Percentiles rank a stretch among this genome's conserved stretches.
These are phyloP conservation scores for Allodekkera sacchari DNA, from an alignment of 805 yeast genomes.

Conservation along the genomic window DNA sequence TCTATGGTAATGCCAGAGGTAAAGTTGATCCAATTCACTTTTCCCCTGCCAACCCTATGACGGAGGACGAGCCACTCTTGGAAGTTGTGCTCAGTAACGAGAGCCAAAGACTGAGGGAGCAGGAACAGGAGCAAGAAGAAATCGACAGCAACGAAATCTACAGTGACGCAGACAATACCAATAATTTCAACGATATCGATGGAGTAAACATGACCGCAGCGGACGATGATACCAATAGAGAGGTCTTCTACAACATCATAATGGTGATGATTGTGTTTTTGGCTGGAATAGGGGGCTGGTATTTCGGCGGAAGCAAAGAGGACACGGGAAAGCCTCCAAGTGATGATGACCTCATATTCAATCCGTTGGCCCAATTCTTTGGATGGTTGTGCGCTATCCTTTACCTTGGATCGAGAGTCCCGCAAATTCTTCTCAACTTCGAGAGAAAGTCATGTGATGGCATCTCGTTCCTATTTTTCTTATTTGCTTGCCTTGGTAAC, in stretches of 20 bases:
- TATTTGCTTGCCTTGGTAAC: constrained; percentile 93
- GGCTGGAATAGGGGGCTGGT: constrained; percentile 88
- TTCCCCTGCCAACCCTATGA: constrained; percentile 83
- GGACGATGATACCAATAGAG: constrained; percentile 12
- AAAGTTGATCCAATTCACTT: constrained; percentile 67
- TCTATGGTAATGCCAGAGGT: constrained; percentile 56
- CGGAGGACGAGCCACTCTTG: constrained; percentile 51
- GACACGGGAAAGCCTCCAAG: constrained; percentile 24
- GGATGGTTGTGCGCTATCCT: constrained; percentile 75
- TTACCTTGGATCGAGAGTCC: constrained; percentile 82
- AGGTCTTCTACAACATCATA: constrained; percentile 28
- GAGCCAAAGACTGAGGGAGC: not conserved
- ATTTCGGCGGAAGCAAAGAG: constrained; percentile 34
- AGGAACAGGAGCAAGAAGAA: not conserved
- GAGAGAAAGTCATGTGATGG: constrained; percentile 92
- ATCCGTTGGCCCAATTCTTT: constrained; percentile 75
- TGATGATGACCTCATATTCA: constrained; percentile 45
- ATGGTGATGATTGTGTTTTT: constrained; percentile 61
- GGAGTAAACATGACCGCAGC: constrained; percentile 17
- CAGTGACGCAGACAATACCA: constrained; percentile 24
- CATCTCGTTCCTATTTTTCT: constrained; percentile 82
- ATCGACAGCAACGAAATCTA: not conserved
- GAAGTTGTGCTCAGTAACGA: constrained; percentile 39
- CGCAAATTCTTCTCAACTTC: constrained; percentile 82
- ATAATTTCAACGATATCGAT: constrained; percentile 24